phyloP scores from a whole-genome alignment of 129 eudicot genomes.

The Flaveria robusta region DNA sequence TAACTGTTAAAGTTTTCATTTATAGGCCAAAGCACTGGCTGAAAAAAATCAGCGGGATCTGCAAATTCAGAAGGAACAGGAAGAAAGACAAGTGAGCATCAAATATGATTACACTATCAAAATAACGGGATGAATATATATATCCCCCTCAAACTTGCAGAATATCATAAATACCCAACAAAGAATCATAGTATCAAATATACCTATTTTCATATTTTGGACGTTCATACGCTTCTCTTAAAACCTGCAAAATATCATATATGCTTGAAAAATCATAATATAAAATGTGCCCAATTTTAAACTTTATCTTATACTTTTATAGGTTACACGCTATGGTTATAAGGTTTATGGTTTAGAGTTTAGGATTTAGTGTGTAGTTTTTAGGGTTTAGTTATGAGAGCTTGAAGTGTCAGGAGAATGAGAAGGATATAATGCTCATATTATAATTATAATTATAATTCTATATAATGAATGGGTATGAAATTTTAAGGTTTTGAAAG shows the following conservation, averaged over 20 bases:
- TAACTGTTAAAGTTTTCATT: conserved; percentile 22
- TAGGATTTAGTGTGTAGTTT: background rate
- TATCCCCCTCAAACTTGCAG: background rate
- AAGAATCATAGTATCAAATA: background rate
- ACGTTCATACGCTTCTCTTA: background rate
- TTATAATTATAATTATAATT: background rate
- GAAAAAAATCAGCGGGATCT: conserved; percentile 90
- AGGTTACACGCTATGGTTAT: background rate
- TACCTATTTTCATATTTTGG: background rate
- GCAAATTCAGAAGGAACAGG: conserved; percentile 78
- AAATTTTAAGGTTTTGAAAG: background rate
- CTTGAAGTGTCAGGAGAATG: conserved; percentile 10
- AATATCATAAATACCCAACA: background rate
- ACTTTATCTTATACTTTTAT: background rate
- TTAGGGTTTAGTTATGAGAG: conserved; percentile 7
- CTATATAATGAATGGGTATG: background rate
- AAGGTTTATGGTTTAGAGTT: background rate
- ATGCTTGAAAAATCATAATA: background rate
- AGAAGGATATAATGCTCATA: background rate
- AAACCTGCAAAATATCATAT: background rate
- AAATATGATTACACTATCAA: background rate
- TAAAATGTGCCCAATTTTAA: background rate
- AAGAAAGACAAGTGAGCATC: conserved; percentile 78
- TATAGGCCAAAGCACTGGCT: conserved; percentile 90
- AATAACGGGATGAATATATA: background rate